Evolutionary conservation across 441 rosid species (phyloP).

Genomic region (Erodium moschatum): DNA sequence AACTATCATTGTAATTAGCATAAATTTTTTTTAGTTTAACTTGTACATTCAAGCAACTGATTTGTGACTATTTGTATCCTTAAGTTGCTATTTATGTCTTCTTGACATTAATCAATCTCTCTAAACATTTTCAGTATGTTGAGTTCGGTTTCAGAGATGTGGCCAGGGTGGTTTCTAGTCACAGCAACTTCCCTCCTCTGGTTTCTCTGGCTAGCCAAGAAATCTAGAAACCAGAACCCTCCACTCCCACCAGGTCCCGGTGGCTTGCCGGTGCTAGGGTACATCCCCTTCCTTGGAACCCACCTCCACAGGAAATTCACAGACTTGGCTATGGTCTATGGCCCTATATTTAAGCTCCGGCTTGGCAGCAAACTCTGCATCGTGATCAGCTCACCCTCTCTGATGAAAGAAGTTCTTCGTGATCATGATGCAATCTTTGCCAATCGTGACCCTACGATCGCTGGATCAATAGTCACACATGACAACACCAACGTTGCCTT

Average conservation of each 20-base stretch:
- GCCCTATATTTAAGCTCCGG: conserved; percentile 45
- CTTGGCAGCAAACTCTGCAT: conserved; percentile 40
- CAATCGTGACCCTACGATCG: conserved; percentile 35
- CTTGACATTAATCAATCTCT: not conserved
- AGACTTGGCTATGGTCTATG: conserved; percentile 30
- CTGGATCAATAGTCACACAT: conserved; percentile 25
- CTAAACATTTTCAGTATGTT: not conserved
- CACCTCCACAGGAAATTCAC: conserved; percentile 39
- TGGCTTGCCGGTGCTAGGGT: conserved; percentile 50
- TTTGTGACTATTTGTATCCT: not conserved
- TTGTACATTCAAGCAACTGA: too few relatives aligned
- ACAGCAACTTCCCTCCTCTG: conserved; percentile 2
- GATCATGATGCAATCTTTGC: conserved; percentile 42
- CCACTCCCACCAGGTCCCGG: conserved; percentile 51
- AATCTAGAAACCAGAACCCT: not conserved
- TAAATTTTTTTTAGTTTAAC: too few relatives aligned
- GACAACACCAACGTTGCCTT: conserved; percentile 39
- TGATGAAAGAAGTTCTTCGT: conserved; percentile 43
- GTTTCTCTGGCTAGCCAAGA: not conserved
- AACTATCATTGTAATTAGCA: too few relatives aligned
- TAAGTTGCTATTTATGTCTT: not conserved
- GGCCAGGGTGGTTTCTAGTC: conserved; percentile 3
- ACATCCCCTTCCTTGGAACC: conserved; percentile 52
- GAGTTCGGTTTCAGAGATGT: not conserved
- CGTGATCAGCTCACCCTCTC: conserved; percentile 39